Base-by-base conservation (phyloP, 345 rosid genomes). In the Eucalyptus sp. region DNA sequence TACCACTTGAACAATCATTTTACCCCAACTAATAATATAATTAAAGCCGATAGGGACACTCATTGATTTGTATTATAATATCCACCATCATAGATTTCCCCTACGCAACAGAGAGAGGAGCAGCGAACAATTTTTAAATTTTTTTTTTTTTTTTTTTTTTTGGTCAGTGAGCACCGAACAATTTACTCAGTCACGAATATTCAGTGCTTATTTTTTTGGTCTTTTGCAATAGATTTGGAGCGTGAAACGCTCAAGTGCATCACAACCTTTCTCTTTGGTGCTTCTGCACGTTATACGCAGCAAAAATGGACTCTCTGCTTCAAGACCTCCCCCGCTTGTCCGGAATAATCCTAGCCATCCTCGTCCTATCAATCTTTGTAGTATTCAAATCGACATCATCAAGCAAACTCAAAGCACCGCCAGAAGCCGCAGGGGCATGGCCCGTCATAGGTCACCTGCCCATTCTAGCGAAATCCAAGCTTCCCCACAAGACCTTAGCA, bases 381-480 rank as follows among this genome's bases (percentile, higher is more conserved):
- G 12, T 60, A 27, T 25, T 80, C 51, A 50, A 92, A 90, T 6
- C 88, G 89, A 2, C 90, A 58, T 91, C n/a, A 91, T 58, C 64
- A 58, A 58, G 29, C 93, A 22, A 58, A 13, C 29, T 58, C 64
- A 58, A 25, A 24, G 25, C 13, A 58, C 29, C 64, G 25, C 64
- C 64, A 2, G 64, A 58, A 58, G 64, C n/a, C 29, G 6, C 64
- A 10, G 64, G 29, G 64, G 64, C 64, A 58, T 93, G 92, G 94
- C 95, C 92, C 27, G 17, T 93, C n/a, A 89, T 93, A 25, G 95
- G 95, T 41, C 94, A 93, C 87, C 90, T 93, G n/a, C 92, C 56
- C 84, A 86, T 92, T 50, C 89, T 86, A 17, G 71, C 48, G 7
- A 44, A 44, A 33, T 51, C 88, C 44, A 50, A 88, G 88, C 90